These are phyloP conservation scores for Hypomontagnella monticulosa DNA, from an alignment of 495 filamentous ascomycete genomes.

Conservation along the genomic window DNA sequence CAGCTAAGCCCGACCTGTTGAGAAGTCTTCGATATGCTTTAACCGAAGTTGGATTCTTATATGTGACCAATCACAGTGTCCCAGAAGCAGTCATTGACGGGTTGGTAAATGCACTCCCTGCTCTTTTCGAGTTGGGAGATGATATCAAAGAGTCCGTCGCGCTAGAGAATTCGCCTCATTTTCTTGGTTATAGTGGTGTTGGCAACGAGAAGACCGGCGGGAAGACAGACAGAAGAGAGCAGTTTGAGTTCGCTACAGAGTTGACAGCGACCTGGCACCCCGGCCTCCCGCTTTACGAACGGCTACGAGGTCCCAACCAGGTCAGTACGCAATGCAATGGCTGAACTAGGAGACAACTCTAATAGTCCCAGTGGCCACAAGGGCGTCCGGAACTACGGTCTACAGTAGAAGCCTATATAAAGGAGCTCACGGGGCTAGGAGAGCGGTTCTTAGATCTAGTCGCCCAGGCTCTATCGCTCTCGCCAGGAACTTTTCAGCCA, in stretches of 20 bases:
- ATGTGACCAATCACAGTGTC: slow-evolving; percentile 61
- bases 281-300: slow-evolving; percentile 54
- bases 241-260: slow-evolving; percentile 67
- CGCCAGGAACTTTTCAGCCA: slow-evolving; percentile 55
- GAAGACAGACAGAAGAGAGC: slow-evolving; percentile 59
- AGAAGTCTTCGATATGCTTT: slow-evolving; percentile 56
- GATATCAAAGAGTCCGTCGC: slow-evolving; percentile 53
- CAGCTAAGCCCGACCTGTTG: slow-evolving; percentile 45
- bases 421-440: slow-evolving; percentile 56
- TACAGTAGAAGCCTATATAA: slow-evolving; percentile 55
- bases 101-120: slow-evolving; percentile 53
- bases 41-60: slow-evolving; percentile 62
- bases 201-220: slow-evolving; percentile 63
- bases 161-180: slow-evolving; percentile 62
- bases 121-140: slow-evolving; percentile 54
- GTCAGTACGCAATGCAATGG: slow-evolving; percentile 12
- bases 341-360: background rate
- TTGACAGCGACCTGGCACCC: slow-evolving; percentile 50
- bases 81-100: slow-evolving; percentile 46
- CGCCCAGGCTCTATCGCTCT: slow-evolving; percentile 55
- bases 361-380: slow-evolving; percentile 41
- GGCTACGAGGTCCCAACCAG: slow-evolving; percentile 65
- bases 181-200: slow-evolving; percentile 62
- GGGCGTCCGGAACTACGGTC: slow-evolving; percentile 28
- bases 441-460: slow-evolving; percentile 61